A percentile compares a stretch with the other conserved stretches of the same genome.
Conservation (phyloP, 2,329 filamentous ascomycete genomes). For the Thielaviopsis populi region DNA sequence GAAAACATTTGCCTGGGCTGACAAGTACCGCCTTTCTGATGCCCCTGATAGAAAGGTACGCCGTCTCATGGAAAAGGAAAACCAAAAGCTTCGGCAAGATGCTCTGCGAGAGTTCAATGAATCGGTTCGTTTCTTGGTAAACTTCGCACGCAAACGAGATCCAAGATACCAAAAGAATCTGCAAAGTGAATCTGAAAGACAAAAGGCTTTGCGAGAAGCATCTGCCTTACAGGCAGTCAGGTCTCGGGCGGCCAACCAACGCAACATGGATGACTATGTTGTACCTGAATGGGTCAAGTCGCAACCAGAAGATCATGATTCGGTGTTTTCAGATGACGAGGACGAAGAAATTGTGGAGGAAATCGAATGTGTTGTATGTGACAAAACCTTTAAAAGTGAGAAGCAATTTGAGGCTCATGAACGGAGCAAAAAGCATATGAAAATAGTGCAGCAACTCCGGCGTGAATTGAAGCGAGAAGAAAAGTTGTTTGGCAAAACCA, state of each 20-base stretch:
- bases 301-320: constrained; percentile 46
- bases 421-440: constrained; percentile 90
- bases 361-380: constrained; percentile 63
- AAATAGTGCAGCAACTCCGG: constrained; percentile 65
- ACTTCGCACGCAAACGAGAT: constrained; percentile 83
- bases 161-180: constrained; percentile 65
- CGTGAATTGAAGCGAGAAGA: constrained; percentile 76
- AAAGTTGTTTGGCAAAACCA: constrained; percentile 22
- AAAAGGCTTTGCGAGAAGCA: constrained; percentile 60
- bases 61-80: constrained; percentile 88
- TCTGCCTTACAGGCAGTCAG: constrained; percentile 72
- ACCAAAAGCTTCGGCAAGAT: constrained; percentile 68
- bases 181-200: constrained; percentile 66
- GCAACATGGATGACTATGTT: constrained; percentile 40
- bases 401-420: constrained; percentile 85
- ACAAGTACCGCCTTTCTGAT: constrained; percentile 68
- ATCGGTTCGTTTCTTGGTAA: constrained; percentile 69
- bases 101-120: constrained; percentile 83
- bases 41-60: constrained; percentile 74
- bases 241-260: constrained; percentile 65
- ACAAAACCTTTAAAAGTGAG: constrained; percentile 74
- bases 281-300: constrained; percentile 31
- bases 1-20: constrained; percentile 82
- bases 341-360: constrained; percentile 39
- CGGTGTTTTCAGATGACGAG: constrained; percentile 28